These are phyloP conservation scores for Boletus huronensis DNA, from an alignment of 768 basidiomycete genomes.

Conservation along the genomic window DNA sequence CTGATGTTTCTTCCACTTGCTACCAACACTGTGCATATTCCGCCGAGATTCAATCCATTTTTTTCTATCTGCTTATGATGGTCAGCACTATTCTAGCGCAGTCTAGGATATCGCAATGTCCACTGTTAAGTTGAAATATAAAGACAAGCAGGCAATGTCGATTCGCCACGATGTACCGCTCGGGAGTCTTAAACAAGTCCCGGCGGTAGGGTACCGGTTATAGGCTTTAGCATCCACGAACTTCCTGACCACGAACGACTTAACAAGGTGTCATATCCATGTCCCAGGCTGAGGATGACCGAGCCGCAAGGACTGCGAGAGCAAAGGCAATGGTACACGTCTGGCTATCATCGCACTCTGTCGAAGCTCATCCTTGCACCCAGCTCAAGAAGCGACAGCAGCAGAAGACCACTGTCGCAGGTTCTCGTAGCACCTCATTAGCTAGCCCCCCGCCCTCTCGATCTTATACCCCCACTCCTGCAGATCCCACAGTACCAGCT, in stretches of 20 bases:
- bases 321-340: conserved; percentile 74
- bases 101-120: neutral
- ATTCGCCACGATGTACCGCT: conserved; percentile 1
- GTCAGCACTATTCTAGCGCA: neutral
- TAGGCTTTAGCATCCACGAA: neutral
- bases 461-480: conserved; percentile 51
- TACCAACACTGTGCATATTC: conserved; percentile 47
- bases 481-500: conserved; percentile 32
- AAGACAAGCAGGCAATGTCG: neutral
- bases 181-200: neutral
- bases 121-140: conserved; percentile 4
- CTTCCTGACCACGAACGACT: conserved; percentile 1
- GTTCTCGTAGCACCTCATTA: conserved; percentile 30
- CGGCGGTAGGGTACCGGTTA: neutral
- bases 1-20: conserved; percentile 34
- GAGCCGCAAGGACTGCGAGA: conserved; percentile 77
- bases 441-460: conserved; percentile 46
- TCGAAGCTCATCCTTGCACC: conserved; percentile 3
- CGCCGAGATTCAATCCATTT: conserved; percentile 35
- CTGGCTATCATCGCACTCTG: neutral
- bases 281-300: conserved; percentile 61
- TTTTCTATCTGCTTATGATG: conserved; percentile 7
- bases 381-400: conserved; percentile 83
- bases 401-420: conserved; percentile 51
- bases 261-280: conserved; percentile 14